A percentile compares a stretch with the other conserved stretches of the same genome.
Conservation (phyloP, 2,329 filamentous ascomycete genomes). For the Ophiosphaerella korrae region DNA sequence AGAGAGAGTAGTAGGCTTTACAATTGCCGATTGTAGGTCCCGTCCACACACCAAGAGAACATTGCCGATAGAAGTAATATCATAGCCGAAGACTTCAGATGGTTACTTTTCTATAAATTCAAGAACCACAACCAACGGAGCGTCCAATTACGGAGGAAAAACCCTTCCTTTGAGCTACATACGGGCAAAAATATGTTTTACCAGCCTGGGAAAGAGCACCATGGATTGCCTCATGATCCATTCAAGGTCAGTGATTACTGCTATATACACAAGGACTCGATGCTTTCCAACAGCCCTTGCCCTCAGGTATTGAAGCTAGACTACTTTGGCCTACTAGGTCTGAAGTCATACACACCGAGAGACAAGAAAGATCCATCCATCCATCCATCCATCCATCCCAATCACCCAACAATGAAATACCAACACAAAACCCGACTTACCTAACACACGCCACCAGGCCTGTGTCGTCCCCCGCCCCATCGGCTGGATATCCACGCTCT, state of each 20-base stretch:
- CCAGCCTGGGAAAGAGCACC: constrained; percentile 58
- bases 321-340: too few species aligned
- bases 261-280: background rate
- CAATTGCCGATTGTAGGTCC: constrained; percentile 13
- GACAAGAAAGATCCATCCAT: too few species aligned
- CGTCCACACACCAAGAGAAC: background rate
- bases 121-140: background rate
- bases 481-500: constrained; percentile 66
- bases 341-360: too few species aligned
- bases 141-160: background rate
- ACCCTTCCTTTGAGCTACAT: too few species aligned
- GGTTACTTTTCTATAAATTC: too few species aligned
- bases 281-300: too few species aligned
- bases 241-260: constrained; percentile 54
- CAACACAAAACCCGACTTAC: background rate
- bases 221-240: constrained; percentile 59
- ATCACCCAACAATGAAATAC: background rate
- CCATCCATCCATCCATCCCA: background rate
- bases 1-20: constrained; percentile 4
- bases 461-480: constrained; percentile 67
- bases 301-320: too few species aligned
- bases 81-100: background rate
- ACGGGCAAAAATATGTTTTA: constrained; percentile 54
- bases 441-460: constrained; percentile 41
- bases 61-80: background rate